phyloP scores from a whole-genome alignment of 805 yeast genomes.

The Candida maris region DNA sequence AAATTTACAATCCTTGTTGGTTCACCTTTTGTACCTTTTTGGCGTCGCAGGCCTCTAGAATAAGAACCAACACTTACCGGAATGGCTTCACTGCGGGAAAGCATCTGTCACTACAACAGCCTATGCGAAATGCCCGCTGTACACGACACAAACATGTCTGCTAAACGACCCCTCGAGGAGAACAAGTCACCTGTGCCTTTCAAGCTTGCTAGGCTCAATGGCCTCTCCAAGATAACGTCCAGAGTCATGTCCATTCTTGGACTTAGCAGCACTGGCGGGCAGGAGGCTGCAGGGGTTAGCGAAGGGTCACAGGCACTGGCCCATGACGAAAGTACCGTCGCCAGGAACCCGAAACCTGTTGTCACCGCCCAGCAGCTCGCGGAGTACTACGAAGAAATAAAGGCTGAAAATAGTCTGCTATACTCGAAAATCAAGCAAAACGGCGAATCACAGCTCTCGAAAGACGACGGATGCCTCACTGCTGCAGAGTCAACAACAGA shows the following conservation, averaged over 20 bases:
- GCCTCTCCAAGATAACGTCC: conserved; percentile 4
- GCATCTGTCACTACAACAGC: too few relatives aligned
- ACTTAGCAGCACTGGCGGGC: not conserved
- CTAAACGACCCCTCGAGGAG: not conserved
- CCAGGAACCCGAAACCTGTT: conserved; percentile 3
- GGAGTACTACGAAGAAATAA: conserved; percentile 26
- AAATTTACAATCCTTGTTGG: conserved; percentile 1
- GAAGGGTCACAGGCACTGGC: not conserved
- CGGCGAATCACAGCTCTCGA: not conserved
- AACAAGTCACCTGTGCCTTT: not conserved
- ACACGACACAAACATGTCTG: not conserved
- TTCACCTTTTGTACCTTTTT: not conserved
- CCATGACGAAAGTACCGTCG: not conserved
- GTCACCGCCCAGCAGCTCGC: conserved; percentile 27
- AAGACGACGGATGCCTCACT: not conserved
- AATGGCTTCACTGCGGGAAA: too few relatives aligned
- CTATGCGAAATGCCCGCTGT: too few relatives aligned
- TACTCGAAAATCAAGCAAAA: conserved; percentile 10
- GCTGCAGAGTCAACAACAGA: not conserved
- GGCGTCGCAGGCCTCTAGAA: too few relatives aligned
- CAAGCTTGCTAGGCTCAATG: not conserved
- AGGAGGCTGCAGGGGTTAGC: not conserved
- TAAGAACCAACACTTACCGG: too few relatives aligned
- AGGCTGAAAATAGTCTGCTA: conserved; percentile 20
- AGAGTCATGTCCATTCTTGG: conserved; percentile 2